Conservation (phyloP, 768 basidiomycete genomes). For the Strobilomyces dryophilus region DNA sequence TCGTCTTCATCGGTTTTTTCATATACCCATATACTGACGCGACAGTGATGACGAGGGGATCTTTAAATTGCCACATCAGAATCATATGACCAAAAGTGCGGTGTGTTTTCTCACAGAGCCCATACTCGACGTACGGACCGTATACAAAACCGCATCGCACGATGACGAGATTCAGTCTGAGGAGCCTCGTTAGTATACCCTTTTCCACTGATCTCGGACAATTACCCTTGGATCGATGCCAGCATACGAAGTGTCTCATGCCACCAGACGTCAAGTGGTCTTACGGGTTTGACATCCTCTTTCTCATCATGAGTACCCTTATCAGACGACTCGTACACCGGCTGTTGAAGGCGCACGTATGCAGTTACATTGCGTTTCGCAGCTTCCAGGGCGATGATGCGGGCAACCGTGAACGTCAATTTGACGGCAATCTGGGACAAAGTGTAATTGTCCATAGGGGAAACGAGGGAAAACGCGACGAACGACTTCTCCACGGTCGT, state of each 20-base stretch:
- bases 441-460: conserved; percentile 4
- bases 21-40: conserved; percentile 78
- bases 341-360: conserved; percentile 72
- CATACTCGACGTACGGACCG: conserved; percentile 75
- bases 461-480: conserved; percentile 17
- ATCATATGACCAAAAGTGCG: conserved; percentile 5
- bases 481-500: conserved; percentile 74
- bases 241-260: conserved; percentile 77
- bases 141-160: conserved; percentile 73
- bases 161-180: conserved; percentile 76
- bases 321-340: conserved; percentile 71
- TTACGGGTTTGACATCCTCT: conserved; percentile 67
- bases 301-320: conserved; percentile 68
- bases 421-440: conserved; percentile 68
- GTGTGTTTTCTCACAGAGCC: conserved; percentile 48
- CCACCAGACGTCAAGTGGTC: conserved; percentile 80
- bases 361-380: conserved; percentile 75
- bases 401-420: conserved; percentile 65
- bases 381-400: conserved; percentile 69
- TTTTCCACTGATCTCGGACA: conserved; percentile 4
- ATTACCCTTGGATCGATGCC: conserved; percentile 67
- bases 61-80: conserved; percentile 35
- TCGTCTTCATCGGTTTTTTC: conserved; percentile 80
- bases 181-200: conserved; percentile 4
- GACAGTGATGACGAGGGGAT: conserved; percentile 67